Evolutionary conservation across 768 basidiomycete genomes (phyloP).

Genomic region (Xanthoconium purpureum): DNA sequence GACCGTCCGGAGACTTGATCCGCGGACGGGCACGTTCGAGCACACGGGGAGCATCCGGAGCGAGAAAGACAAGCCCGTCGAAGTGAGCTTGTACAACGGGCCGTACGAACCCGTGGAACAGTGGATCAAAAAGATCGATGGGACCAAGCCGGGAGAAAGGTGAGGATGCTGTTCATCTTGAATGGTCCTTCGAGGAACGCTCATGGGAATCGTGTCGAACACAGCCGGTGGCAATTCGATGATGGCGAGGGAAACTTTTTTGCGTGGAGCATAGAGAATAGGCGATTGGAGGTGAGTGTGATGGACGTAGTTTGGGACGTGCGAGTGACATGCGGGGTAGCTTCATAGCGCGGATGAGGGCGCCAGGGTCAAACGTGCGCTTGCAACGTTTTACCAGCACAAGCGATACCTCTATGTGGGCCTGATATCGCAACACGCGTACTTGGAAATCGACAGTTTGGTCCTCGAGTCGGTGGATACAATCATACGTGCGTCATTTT

Average conservation of each 20-base stretch:
- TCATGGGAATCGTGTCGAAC: not conserved
- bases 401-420: slow-evolving; percentile 35
- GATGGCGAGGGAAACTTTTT: slow-evolving; percentile 23
- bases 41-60: slow-evolving; percentile 33
- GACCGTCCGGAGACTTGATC: slow-evolving; percentile 33
- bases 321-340: slow-evolving; percentile 13
- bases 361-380: slow-evolving; percentile 23
- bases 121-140: slow-evolving; percentile 30
- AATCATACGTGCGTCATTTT: slow-evolving; percentile 31
- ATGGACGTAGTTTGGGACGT: not conserved
- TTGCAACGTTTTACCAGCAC: slow-evolving; percentile 36
- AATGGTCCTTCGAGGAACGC: not conserved
- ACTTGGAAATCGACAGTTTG: slow-evolving; percentile 35
- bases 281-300: slow-evolving; percentile 12
- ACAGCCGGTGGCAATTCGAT: slow-evolving; percentile 25
- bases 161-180: not conserved
- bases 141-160: slow-evolving; percentile 13
- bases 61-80: slow-evolving; percentile 28
- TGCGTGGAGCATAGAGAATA: slow-evolving; percentile 15
- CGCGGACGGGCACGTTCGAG: slow-evolving; percentile 28
- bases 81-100: slow-evolving; percentile 29
- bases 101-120: slow-evolving; percentile 26
- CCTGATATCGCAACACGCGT: slow-evolving; percentile 35
- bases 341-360: slow-evolving; percentile 28
- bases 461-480: slow-evolving; percentile 34